Conservation (phyloP, 495 filamentous ascomycete species). For the Antarctomyces pellizariae region DNA sequence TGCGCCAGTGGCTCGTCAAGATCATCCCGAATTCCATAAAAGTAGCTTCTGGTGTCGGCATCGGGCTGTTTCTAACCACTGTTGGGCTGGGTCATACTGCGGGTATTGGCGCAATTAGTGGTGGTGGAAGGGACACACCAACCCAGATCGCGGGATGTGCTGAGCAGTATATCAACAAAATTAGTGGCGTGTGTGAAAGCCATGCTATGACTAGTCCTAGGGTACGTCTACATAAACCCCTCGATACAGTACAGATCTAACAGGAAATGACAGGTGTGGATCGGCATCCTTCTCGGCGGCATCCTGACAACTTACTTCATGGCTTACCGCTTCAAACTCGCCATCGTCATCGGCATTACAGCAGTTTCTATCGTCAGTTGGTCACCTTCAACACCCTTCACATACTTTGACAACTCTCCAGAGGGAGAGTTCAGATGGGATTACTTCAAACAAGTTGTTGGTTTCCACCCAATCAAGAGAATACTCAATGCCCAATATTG, state of each 20-base stretch:
- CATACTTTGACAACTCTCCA: conserved; percentile 50
- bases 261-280: conserved; percentile 40
- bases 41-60: conserved; percentile 56
- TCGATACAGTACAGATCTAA: no score
- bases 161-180: conserved; percentile 14
- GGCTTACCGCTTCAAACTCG: conserved; percentile 59
- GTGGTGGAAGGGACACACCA: conserved; percentile 32
- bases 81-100: conserved; percentile 56
- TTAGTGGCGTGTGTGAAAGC: conserved; percentile 15
- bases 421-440: conserved; percentile 40
- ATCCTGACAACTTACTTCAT: conserved; percentile 52
- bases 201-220: conserved; percentile 47
- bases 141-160: conserved; percentile 46
- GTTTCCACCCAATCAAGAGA: conserved; percentile 52
- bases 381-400: conserved; percentile 51
- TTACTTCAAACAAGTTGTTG: conserved; percentile 58
- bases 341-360: conserved; percentile 61
- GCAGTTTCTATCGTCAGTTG: conserved; percentile 64
- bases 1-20: conserved; percentile 68
- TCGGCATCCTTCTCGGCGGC: conserved; percentile 59
- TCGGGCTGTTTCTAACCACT: conserved; percentile 54
- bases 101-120: conserved; percentile 51
- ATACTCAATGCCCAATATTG: conserved; percentile 42
- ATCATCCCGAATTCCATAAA: conserved; percentile 61
- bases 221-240: no score